Base-by-base conservation (phyloP, 225 moss, liverwort and hornwort species). In the Takakia lepidozioides region DNA sequence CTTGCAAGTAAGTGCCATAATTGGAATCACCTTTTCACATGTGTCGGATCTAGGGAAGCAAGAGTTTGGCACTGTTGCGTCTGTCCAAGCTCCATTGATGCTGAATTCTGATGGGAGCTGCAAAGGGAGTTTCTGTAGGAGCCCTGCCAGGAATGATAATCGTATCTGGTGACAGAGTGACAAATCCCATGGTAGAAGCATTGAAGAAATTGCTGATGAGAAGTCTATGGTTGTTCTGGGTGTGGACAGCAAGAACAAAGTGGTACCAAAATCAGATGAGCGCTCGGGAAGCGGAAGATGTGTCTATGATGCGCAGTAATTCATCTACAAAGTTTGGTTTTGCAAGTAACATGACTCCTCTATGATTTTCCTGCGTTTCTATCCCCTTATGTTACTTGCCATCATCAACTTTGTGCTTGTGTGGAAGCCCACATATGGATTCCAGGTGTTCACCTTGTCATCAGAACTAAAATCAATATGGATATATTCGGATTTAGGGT, bases 1-100 rank as follows among this genome's bases (percentile, higher is more conserved):
- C 81, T 81, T 51, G 80, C 75, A n/a, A 65, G 80, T 81, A 70
- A 68, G 68, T n/a, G n/a, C n/a, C n/a, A n/a, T n/a, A n/a, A n/a
- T n/a, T n/a, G n/a, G n/a, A n/a, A n/a, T n/a, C 13, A 44, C 4
- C 20, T 23, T 14, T 15, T 14, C 14, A 14, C 11, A 14, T 4
- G 38, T 38, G 38, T 37, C n/a, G n/a, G n/a, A n/a, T n/a, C n/a
- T n/a, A n/a, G n/a, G n/a, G n/a, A n/a, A n/a, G n/a, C n/a, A n/a
- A n/a, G n/a, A n/a, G n/a, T n/a, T n/a, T n/a, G n/a, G n/a, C n/a
- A n/a, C 14, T 38, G 13, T 38, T 14, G 11, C 43, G 19, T 43
- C 10, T 19, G 6, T 18, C 43, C 10, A 22, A 10, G 2, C 7
- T 2, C 20, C 10, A 15, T 14, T 14, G 38, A 17, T 38, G 38